Conservation (phyloP, 140 eudicot species). For the Cichorium intybus region DNA sequence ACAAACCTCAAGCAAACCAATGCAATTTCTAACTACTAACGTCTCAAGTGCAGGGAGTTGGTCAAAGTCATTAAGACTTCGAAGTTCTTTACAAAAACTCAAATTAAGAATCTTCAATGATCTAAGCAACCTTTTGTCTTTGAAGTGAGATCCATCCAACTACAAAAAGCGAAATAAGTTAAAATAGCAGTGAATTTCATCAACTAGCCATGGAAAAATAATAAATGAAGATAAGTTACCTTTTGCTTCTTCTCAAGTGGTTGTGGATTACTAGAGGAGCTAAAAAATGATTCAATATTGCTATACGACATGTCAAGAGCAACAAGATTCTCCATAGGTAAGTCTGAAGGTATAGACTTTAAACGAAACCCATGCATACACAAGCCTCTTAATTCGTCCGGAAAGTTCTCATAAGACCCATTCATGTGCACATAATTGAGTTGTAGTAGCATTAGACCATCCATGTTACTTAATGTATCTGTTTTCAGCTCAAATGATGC, state of each 20-base stretch:
- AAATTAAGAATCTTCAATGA: background rate
- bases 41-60: background rate
- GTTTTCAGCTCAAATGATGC: background rate
- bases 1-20: background rate
- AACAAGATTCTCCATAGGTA: background rate
- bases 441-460: background rate
- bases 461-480: background rate
- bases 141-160: background rate
- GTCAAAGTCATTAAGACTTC: background rate
- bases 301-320: background rate
- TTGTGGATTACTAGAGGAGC: background rate
- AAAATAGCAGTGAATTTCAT: background rate
- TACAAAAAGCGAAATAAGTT: background rate
- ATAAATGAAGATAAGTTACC: background rate
- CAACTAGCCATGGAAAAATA: background rate
- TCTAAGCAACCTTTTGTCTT: background rate
- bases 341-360: background rate
- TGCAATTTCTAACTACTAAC: background rate
- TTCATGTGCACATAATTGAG: background rate
- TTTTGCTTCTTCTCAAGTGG: background rate
- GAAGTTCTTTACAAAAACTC: background rate
- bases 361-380: background rate
- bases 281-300: background rate
- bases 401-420: background rate
- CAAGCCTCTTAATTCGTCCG: background rate